phyloP scores from a whole-genome alignment of 495 filamentous ascomycete species.

The Tuber borchii region DNA sequence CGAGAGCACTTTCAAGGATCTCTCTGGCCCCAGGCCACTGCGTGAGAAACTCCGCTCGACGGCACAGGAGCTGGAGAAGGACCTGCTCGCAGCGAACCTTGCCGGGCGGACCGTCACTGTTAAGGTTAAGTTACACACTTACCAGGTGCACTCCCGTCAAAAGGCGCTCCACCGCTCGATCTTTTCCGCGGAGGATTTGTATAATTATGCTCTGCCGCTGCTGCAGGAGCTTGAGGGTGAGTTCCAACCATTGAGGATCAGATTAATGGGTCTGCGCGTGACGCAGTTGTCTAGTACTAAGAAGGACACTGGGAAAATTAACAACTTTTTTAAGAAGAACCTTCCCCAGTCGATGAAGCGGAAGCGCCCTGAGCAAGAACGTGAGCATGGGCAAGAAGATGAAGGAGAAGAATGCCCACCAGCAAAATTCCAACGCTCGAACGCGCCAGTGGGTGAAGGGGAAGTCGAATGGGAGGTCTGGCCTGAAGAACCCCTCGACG shows the following conservation, averaged over 20 bases:
- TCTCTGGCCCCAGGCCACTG: conserved; percentile 60
- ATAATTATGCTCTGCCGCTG: conserved; percentile 74
- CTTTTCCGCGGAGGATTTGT: conserved; percentile 69
- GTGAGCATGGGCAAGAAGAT: not conserved
- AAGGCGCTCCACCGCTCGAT: conserved; percentile 66
- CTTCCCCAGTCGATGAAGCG: conserved; percentile 18
- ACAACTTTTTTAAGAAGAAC: conserved; percentile 60
- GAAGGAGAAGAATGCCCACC: not conserved
- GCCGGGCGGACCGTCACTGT: conserved; percentile 84
- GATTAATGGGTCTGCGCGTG: conserved; percentile 81
- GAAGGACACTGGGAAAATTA: conserved; percentile 52
- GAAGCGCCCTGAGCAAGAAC: conserved; percentile 8
- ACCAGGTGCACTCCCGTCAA: conserved; percentile 83
- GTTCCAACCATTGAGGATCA: conserved; percentile 66
- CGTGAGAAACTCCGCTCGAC: conserved; percentile 69
- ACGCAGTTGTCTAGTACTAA: conserved; percentile 81
- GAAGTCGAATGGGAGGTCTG: conserved; percentile 58
- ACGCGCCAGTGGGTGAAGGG: conserved; percentile 19
- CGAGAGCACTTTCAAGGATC: conserved; percentile 83
- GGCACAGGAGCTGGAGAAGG: conserved; percentile 83
- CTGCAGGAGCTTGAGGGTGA: conserved; percentile 79
- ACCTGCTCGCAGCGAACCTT: conserved; percentile 67
- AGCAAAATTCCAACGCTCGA: not conserved
- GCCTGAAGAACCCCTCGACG: conserved; percentile 63
- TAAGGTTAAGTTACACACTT: conserved; percentile 92